These are phyloP conservation scores for Schizothecium vesticola DNA, from an alignment of 495 filamentous ascomycete species.

Conservation along the genomic window DNA sequence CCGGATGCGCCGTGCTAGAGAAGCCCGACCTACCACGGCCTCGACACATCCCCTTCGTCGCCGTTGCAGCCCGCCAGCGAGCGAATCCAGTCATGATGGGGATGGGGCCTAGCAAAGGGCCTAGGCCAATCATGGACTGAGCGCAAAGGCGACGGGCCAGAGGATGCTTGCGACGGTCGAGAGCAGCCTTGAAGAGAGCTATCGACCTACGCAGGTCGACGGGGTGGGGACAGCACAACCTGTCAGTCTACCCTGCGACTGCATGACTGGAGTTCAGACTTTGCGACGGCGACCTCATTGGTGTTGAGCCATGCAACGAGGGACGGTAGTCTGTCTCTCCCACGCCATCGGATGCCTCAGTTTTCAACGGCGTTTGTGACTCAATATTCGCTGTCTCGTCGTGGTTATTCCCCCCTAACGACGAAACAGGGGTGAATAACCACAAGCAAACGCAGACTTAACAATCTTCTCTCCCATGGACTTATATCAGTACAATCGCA, in stretches of 20 bases:
- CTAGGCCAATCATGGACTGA: slow-evolving; percentile 20
- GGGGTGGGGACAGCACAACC: slow-evolving; percentile 16
- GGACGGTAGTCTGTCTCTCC: not conserved
- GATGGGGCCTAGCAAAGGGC: not conserved
- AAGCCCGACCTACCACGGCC: slow-evolving; percentile 22
- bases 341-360: not conserved
- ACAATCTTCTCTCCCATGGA: not conserved
- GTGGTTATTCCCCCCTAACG: not conserved
- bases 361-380: not conserved
- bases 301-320: not conserved
- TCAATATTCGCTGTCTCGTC: not conserved
- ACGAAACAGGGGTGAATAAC: not conserved
- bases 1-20: slow-evolving; percentile 13
- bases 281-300: slow-evolving; percentile 4
- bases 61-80: slow-evolving; percentile 13
- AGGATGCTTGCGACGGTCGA: slow-evolving; percentile 8
- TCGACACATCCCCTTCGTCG: slow-evolving; percentile 19
- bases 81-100: slow-evolving; percentile 13
- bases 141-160: slow-evolving; percentile 23
- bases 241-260: slow-evolving; percentile 18
- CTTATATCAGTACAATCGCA: not conserved
- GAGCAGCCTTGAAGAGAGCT: not conserved
- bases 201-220: not conserved
- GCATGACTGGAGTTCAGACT: not conserved
- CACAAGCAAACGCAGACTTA: not conserved